Base-by-base conservation (phyloP, 2,329 filamentous ascomycete species). In the Hypoxylon sp. region DNA sequence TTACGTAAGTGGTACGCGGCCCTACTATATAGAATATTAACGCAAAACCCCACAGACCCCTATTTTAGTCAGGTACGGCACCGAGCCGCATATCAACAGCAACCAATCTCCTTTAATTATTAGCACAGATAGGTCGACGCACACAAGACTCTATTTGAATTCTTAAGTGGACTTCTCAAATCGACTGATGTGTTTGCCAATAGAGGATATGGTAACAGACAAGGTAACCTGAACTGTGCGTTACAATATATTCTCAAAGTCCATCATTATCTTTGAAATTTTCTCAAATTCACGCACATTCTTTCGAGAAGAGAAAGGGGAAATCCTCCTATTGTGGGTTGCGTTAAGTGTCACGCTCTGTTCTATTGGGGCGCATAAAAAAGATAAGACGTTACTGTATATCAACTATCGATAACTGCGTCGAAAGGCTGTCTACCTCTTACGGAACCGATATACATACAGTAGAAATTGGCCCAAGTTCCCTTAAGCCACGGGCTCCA, bases 1-100 rank as follows among this genome's bases (percentile, higher is more conserved):
- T 65, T 60, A 65, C 50, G 57, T 51, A 66, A 59, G 48, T 55
- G 44, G 60, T 67, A 67, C 65, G 65, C 44, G 65, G 33, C 60
- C 39, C 35, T 64, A 51, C 59, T 22, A 3, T 22, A 3, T 22
- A 22, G 60, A 33, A 55, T 35, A 55, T 17, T 52, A 26, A 29
- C 31, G n/a, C 33, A 47, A 47, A 48, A 31, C 57, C 47, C 35
- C 57, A 57, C 39, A 44, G 53, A 47, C 54, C 54, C 37, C 52
- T 44, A 42, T 57, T 51, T 63, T 65, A 47, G 50, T 59, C 54
- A 48, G 24, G 48, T 37, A 63, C 54, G 35, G 24, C 50, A 59
- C 54, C 52, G 55, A 67, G 59, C 60, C 65, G 48, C 65, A 67
- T 17, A 61, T 52, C 37, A 3, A 52, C 48, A 13, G 51, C 19